Evolutionary conservation across 2,329 filamentous ascomycete genomes (phyloP), one percentile per base, ranked within the genome.

Genomic region (Phaeosphaeriaceae sp.): DNA sequence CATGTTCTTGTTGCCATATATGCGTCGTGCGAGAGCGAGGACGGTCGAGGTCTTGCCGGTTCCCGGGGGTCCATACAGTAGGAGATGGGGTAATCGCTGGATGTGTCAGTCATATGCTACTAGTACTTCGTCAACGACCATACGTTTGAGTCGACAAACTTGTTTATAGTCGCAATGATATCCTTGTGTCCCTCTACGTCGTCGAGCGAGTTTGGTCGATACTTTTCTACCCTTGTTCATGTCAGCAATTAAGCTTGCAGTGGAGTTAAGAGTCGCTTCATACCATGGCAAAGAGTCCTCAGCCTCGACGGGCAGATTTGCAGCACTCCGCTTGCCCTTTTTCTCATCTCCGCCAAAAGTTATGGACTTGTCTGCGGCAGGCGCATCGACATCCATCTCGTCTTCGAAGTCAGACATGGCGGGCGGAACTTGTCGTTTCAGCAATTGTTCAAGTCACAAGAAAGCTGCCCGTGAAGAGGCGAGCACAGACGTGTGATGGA

Each of bases 1-100:
- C 89, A 97, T 90, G 78, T 98, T 97, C 64, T 91, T 90, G 57
- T 84, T 81, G 53, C 95, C 95, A 74, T 99, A 99, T 78, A 99
- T 98, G 59, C 91, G 88, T 53, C 95, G 88, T 33, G 95, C 93
- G 44, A 99, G 89, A 0, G 95, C 95, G 42, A 99, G 87, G 62
- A 98, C 91, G 1, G 95, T 99, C 6, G 94, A 98, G 0, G 95
- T 99, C 82, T 99, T 99, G 70, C 95, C 95, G 0, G 95, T 99
- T 59, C 95, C 95, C 0, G 95, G 95, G 5, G 95, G 95, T 0
- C 95, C 95, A 75, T 99, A 99, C 60, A 99, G 90, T 17, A 99
- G 89, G 42, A 99, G 89, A 82, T 99, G 95, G 7, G 95, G 95
- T 53, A 99, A 85, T 67, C 93, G 88, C 86, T 88, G 57, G 1